These are phyloP conservation scores for Torulaspora delbrueckii DNA, from an alignment of 805 yeast genomes.

Conservation along the genomic window DNA sequence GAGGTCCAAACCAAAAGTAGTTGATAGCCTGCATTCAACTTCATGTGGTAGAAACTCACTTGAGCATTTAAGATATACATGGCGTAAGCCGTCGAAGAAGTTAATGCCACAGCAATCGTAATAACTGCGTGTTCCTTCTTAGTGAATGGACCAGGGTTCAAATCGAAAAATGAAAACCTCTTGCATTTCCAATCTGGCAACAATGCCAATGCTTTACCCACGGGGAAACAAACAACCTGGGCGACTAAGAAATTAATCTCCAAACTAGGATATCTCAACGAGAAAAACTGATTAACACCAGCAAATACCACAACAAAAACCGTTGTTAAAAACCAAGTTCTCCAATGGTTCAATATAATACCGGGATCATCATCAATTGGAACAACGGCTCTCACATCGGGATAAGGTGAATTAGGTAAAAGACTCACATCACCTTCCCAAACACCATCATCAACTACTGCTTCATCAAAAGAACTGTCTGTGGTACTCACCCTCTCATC, in stretches of 20 bases:
- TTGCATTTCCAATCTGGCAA: constrained; percentile 40
- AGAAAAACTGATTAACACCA: constrained; percentile 52
- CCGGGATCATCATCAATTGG: constrained; percentile 49
- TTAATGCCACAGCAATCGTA: constrained; percentile 44
- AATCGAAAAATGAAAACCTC: constrained; percentile 31
- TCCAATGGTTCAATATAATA: constrained; percentile 47
- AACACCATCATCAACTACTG: constrained; percentile 4
- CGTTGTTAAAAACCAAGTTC: constrained; percentile 51
- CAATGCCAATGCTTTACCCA: constrained; percentile 43
- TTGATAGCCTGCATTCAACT: constrained; percentile 46
- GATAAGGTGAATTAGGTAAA: constrained; percentile 36
- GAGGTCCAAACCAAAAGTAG: constrained; percentile 50
- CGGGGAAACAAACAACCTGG: constrained; percentile 50
- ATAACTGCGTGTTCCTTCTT: constrained; percentile 50
- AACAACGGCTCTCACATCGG: constrained; percentile 57
- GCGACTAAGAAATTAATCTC: constrained; percentile 48
- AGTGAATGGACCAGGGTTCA: constrained; percentile 52
- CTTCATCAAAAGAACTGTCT: not conserved
- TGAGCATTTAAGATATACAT: constrained; percentile 51
- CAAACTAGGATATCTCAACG: constrained; percentile 49
- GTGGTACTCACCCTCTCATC: not conserved
- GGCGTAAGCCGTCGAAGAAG: constrained; percentile 48
- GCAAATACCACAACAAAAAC: constrained; percentile 51
- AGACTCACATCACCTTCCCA: constrained; percentile 27
- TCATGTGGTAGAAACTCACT: constrained; percentile 42